Percentiles rank a stretch among this genome's conserved stretches.
These are phyloP conservation scores for Neofusicoccum laricinum DNA, from an alignment of 2,329 filamentous ascomycete genomes.

Conservation along the genomic window DNA sequence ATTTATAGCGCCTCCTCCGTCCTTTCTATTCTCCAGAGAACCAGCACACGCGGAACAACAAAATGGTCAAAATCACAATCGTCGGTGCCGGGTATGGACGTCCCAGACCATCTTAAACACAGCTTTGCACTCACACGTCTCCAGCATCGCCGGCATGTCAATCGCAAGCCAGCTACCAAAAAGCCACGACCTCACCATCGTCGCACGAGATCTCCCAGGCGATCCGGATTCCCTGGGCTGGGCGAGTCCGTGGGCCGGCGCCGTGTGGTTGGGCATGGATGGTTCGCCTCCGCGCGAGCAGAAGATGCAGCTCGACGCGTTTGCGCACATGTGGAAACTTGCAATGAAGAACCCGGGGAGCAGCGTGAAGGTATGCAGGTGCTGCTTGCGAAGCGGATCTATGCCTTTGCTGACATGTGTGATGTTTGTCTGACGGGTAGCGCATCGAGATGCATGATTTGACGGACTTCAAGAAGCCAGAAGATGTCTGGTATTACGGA, in stretches of 20 bases:
- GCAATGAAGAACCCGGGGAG: constrained; percentile 17
- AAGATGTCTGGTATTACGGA: constrained; percentile 15
- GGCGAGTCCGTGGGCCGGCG: constrained; percentile 35
- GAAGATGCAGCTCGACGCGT: constrained; percentile 28
- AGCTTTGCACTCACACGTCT: too few relatives aligned
- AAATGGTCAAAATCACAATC: constrained; percentile 11
- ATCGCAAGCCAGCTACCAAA: constrained; percentile 29
- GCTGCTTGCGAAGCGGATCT: too few relatives aligned
- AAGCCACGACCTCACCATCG: constrained; percentile 29
- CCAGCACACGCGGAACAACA: neutral
- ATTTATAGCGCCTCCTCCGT: too few relatives aligned
- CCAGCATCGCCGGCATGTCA: constrained; percentile 24
- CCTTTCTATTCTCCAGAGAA: neutral
- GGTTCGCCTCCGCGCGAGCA: constrained; percentile 21
- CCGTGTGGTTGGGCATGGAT: constrained; percentile 26
- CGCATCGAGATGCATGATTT: constrained; percentile 20
- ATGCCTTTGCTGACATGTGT: too few relatives aligned
- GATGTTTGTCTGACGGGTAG: neutral
- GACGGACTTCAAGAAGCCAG: constrained; percentile 14
- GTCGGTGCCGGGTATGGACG: constrained; percentile 12
- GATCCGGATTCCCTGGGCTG: constrained; percentile 18
- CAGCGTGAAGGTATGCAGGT: constrained; percentile 9
- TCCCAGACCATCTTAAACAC: too few relatives aligned
- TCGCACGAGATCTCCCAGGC: constrained; percentile 28
- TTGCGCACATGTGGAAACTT: constrained; percentile 18